Evolutionary conservation across 306 rosid species (phyloP), one percentile per base, ranked within the genome.

Genomic region (Rosa chinensis): DNA sequence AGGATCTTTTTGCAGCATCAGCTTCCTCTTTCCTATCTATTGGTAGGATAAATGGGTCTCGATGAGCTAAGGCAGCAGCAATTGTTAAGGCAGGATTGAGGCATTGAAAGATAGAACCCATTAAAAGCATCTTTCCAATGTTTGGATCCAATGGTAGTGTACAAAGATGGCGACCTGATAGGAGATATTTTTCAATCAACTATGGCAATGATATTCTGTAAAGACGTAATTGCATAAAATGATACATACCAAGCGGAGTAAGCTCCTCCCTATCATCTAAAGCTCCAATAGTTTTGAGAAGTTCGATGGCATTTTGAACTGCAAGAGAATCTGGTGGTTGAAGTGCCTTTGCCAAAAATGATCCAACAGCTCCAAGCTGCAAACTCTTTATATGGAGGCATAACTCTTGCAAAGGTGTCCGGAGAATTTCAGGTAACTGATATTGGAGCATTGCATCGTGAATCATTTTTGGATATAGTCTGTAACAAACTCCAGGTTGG

Each of bases 101-200:
- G 90, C 99, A 94, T 74, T 94, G 99, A 87, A 94, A 94, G 71
- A 94, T 89, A 83, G 97, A 94, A 45, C 99, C 99, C 97, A 94
- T 89, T 58, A 94, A 89, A 80, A 94, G 97, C 99, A 94, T 94
- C 87, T 94, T 94, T 82, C 97, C 99, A 28, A 94, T 94, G 85
- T 94, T 92, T 84, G 99, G 99, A 81, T 94, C 97, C 97, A 94
- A 79, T n/a, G 99, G 99, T 77, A 94, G 83, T 72, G 89, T 86
- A 86, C 92, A 88, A 85, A 94, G 97, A 85, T 92, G 99, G 78
- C 80, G 86, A 79, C 99, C 98, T 94, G 87, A 73, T 72, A 74
- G 10, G 80, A 58, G 62, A 84, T 64, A 76, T 47, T 73, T 73
- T 67, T 43, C 49, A 82, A 32, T 71, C 69, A 82, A 66, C 76